phyloP scores from a whole-genome alignment of 306 rosid species.

The Nissolia schottii region DNA sequence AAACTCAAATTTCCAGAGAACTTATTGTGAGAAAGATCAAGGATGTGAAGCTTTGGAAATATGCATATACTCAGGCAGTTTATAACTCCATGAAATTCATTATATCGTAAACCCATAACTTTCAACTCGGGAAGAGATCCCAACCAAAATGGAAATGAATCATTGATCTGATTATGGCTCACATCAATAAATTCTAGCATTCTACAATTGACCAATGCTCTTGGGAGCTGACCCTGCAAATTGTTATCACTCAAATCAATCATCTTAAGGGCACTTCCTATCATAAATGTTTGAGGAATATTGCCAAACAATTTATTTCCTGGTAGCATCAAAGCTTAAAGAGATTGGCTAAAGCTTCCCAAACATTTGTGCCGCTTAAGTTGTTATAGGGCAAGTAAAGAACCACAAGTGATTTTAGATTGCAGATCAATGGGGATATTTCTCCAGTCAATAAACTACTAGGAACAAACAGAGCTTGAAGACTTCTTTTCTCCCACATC shows the following conservation, averaged over 20 bases:
- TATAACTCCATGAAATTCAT: conserved; percentile 6
- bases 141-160: conserved; percentile 44
- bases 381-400: conserved; percentile 23
- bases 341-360: neutral
- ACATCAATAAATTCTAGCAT: conserved; percentile 19
- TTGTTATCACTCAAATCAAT: conserved; percentile 9
- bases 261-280: neutral
- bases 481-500: neutral
- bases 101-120: neutral
- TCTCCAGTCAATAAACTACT: neutral
- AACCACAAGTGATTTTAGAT: neutral
- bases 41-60: conserved; percentile 31
- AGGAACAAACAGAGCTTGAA: neutral
- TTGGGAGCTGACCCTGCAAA: conserved; percentile 38
- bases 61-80: neutral
- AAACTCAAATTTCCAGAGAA: conserved; percentile 12
- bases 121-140: conserved; percentile 31
- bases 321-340: neutral
- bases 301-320: conserved; percentile 4
- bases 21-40: conserved; percentile 22
- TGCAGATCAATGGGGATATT: conserved; percentile 23
- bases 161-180: conserved; percentile 10
- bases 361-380: neutral
- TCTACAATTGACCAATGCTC: conserved; percentile 7
- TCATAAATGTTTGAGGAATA: conserved; percentile 12